These are phyloP conservation scores for Rhizodiscina lignyota DNA, from an alignment of 495 filamentous ascomycete genomes.

Conservation along the genomic window DNA sequence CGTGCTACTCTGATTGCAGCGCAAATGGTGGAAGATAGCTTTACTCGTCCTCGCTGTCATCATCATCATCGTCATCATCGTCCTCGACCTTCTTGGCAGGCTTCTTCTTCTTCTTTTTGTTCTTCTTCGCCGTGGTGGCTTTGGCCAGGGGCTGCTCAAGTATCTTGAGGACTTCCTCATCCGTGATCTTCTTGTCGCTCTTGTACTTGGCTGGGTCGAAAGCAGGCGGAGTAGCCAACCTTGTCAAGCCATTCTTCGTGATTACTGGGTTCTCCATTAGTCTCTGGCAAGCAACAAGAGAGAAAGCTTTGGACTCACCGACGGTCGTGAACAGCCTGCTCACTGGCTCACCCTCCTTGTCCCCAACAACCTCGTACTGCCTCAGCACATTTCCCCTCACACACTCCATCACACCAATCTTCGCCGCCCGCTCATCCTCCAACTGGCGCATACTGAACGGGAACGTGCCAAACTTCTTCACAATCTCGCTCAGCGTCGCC, in stretches of 20 bases:
- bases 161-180: slow-evolving; percentile 87
- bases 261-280: slow-evolving; percentile 46
- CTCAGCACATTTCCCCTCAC: slow-evolving; percentile 78
- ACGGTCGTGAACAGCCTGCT: slow-evolving; percentile 77
- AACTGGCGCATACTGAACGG: slow-evolving; percentile 95
- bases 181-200: slow-evolving; percentile 93
- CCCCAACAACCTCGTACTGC: slow-evolving; percentile 88
- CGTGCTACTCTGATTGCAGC: slow-evolving; percentile 6
- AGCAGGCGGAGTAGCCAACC: slow-evolving; percentile 56
- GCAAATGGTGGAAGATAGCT: no score
- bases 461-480: slow-evolving; percentile 93
- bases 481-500: slow-evolving; percentile 76
- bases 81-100: slow-evolving; percentile 41
- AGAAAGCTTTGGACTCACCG: slow-evolving; percentile 41
- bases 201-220: slow-evolving; percentile 64
- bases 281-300: background rate
- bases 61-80: slow-evolving; percentile 28
- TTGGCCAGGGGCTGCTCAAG: slow-evolving; percentile 69
- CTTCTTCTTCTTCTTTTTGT: slow-evolving; percentile 88
- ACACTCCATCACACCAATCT: slow-evolving; percentile 91
- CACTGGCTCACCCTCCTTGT: slow-evolving; percentile 71
- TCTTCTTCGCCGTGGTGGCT: slow-evolving; percentile 58
- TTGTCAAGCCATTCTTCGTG: slow-evolving; percentile 90
- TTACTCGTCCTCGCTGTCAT: slow-evolving; percentile 35
- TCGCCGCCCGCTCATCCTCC: slow-evolving; percentile 89